Conservation (phyloP, 2,329 filamentous ascomycete genomes). For the Teratosphaeria destructans region DNA sequence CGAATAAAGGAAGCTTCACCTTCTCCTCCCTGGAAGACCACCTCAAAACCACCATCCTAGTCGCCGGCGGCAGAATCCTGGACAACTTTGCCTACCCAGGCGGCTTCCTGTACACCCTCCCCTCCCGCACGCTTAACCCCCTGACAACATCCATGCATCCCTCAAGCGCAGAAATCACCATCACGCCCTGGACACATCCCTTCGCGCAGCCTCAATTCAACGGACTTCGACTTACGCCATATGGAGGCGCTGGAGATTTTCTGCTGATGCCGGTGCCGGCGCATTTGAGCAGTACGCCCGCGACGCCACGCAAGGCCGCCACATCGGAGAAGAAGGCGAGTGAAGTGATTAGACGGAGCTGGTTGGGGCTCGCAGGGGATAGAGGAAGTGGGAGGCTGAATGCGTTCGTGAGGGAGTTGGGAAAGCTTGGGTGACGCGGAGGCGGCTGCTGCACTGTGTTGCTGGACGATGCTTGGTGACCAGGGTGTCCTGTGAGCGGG, state of each 20-base stretch:
- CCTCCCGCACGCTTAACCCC: not conserved
- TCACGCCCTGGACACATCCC: slow-evolving; percentile 4
- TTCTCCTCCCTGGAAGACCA: slow-evolving; percentile 7
- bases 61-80: slow-evolving; percentile 9
- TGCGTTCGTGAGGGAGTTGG: not conserved
- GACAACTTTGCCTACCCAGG: slow-evolving; percentile 9
- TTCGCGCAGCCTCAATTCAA: slow-evolving; percentile 9
- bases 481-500: too few species aligned
- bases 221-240: slow-evolving; percentile 6
- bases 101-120: slow-evolving; percentile 12
- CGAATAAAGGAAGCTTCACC: not conserved
- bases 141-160: slow-evolving; percentile 6
- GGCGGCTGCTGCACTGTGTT: too few species aligned
- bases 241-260: not conserved
- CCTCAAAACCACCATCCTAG: slow-evolving; percentile 7
- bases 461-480: too few species aligned
- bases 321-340: not conserved
- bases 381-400: slow-evolving; percentile 1
- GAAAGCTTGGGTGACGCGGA: not conserved
- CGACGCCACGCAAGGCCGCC: not conserved
- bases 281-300: not conserved
- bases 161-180: slow-evolving; percentile 3
- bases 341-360: not conserved
- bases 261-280: not conserved
- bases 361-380: slow-evolving; percentile 2